A percentile compares a stretch with the other conserved stretches of the same genome.
phyloP scores from a whole-genome alignment of 2,329 filamentous ascomycete species.

The Penicillium sp. region DNA sequence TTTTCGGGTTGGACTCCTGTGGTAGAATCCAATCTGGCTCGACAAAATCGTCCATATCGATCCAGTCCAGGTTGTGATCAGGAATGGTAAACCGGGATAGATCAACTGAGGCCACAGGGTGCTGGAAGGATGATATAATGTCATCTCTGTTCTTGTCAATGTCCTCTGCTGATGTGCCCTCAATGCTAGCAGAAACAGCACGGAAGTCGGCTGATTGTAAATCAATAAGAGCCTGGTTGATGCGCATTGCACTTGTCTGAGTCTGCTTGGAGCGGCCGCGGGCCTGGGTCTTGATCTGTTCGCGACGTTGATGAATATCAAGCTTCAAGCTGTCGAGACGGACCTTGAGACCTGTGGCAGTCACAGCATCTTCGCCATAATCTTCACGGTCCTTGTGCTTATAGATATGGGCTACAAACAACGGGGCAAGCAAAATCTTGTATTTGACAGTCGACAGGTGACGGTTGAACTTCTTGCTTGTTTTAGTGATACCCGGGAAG shows the following conservation, averaged over 20 bases:
- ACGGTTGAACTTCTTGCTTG: constrained; percentile 96
- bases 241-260: constrained; percentile 88
- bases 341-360: constrained; percentile 94
- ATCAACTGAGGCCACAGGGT: constrained; percentile 54
- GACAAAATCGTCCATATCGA: constrained; percentile 99
- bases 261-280: constrained; percentile 74
- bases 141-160: constrained; percentile 63
- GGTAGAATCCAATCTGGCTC: constrained; percentile 96
- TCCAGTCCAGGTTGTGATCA: constrained; percentile 93
- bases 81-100: constrained; percentile 92
- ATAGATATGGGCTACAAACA: constrained; percentile 96
- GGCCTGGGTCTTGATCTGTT: constrained; percentile 82
- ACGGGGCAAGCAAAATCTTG: constrained; percentile 83
- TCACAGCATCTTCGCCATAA: constrained; percentile 73
- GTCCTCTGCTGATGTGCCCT: constrained; percentile 74
- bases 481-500: constrained; percentile 91
- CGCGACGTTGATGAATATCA: constrained; percentile 88
- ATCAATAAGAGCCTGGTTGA: constrained; percentile 91
- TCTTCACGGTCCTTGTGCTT: constrained; percentile 97
- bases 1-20: constrained; percentile 84
- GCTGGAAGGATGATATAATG: constrained; percentile 57
- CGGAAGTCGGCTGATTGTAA: constrained; percentile 88
- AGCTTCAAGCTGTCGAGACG: constrained; percentile 96
- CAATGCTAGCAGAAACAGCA: constrained; percentile 87
- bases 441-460: constrained; percentile 99